Conservation (phyloP, 768 basidiomycete genomes). For the Leucosporidium yakuticum region DNA sequence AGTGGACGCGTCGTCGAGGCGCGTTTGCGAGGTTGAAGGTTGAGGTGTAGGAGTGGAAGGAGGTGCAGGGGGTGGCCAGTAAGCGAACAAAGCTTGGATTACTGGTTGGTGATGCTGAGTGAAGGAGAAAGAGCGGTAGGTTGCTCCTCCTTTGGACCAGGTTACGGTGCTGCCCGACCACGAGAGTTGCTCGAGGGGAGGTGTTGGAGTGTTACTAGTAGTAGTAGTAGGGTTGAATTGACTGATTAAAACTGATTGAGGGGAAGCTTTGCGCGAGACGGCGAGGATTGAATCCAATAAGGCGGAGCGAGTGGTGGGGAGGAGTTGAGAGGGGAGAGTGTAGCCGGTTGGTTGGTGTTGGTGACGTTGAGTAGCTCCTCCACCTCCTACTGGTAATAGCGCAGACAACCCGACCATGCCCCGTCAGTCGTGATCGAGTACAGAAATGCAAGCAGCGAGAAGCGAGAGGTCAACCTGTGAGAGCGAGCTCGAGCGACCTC, state of each 20-base stretch:
- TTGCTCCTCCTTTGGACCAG: neutral
- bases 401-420: no score
- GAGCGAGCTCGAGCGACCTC: no score
- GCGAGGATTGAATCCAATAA: neutral
- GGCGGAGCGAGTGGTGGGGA: neutral
- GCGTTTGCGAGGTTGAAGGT: neutral
- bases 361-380: neutral
- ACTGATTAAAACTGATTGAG: neutral
- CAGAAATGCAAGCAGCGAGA: no score
- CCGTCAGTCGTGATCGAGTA: no score
- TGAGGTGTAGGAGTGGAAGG: neutral
- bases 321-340: neutral
- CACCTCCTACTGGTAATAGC: neutral
- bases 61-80: neutral
- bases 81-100: conserved; percentile 2
- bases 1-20: neutral
- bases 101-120: neutral
- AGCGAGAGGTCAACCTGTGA: no score
- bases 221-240: neutral
- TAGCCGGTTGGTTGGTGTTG: neutral
- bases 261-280: neutral
- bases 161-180: neutral
- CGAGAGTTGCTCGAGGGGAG: conserved; percentile 3
- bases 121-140: neutral
- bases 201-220: neutral